Conservation (phyloP, 805 yeast genomes). For the Candida anglica region DNA sequence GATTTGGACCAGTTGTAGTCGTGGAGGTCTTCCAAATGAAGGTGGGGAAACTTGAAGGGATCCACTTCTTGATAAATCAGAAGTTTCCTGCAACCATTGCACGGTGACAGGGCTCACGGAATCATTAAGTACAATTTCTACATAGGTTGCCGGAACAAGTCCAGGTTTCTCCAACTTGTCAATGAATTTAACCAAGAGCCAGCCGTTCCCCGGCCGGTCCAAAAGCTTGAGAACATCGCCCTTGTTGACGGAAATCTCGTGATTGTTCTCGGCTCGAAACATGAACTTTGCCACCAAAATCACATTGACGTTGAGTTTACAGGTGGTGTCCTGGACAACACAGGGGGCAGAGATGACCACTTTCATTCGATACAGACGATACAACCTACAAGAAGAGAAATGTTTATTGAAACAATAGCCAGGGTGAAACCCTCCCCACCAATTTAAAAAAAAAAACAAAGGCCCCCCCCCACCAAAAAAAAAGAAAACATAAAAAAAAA, state of each 20-base stretch:
- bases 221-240: constrained; percentile 53
- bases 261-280: constrained; percentile 39
- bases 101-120: constrained; percentile 32
- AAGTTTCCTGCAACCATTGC: constrained; percentile 27
- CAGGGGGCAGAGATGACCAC: constrained; percentile 3
- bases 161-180: constrained; percentile 45
- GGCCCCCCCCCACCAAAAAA: too few relatives aligned
- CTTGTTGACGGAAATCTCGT: constrained; percentile 42
- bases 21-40: background rate
- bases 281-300: constrained; percentile 45
- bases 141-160: constrained; percentile 48
- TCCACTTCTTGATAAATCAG: background rate
- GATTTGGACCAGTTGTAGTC: background rate
- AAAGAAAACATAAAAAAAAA: too few relatives aligned
- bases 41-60: background rate
- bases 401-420: too few relatives aligned
- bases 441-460: too few relatives aligned
- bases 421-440: too few relatives aligned
- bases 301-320: constrained; percentile 3
- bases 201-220: constrained; percentile 47
- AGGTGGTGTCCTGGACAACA: constrained; percentile 3
- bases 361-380: constrained; percentile 1
- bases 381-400: too few relatives aligned
- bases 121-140: constrained; percentile 43
- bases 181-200: constrained; percentile 55